Evolutionary conservation across 768 basidiomycete species (phyloP), one percentile per base, ranked within the genome.

Genomic region (Candolleomyces aberdarensis): DNA sequence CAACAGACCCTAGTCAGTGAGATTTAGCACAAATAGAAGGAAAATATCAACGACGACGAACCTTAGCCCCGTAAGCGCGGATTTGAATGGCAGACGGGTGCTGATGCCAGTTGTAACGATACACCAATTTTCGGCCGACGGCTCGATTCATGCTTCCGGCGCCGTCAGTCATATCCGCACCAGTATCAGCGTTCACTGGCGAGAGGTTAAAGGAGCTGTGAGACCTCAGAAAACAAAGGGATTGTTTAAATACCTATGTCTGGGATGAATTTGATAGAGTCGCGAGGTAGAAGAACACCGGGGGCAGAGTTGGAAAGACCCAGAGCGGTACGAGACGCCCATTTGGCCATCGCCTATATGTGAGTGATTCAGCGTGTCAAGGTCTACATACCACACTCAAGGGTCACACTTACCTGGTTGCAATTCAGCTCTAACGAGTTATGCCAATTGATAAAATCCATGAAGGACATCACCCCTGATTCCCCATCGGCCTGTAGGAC

Each of bases 231-330:
- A 26, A 57, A 3, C 51, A 29, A 57, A 58, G 49, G 49, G 41
- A 22, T 69, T n/a, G 20, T 26, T 26, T 26, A 26, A 20, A 40
- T 59, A 85, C 88, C 64, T 40, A 84, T 79, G 49, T 90, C 87
- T 77, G 74, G 9, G 71, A 63, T 0, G 57, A 7, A 87, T 79
- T 26, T 83, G 67, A 26, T 26, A 26, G 26, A 26, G 3, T 26
- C 2, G 66, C 58, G 60, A 0, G 71, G 61, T 2, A 89, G 60
- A 7, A 72, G 63, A 3, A 83, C 70, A 0, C 85, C 87, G 5
- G 87, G 87, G 4, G 83, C 74, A 0, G 88, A 88, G 52, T 80
- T 88, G 0, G 88, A 89, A 6, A 88, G 68, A 0, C 83, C 85
- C 10, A 90, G 76, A 0, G 82, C 78, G 62, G 83, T 84, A 0